A percentile compares a stretch with the other conserved stretches of the same genome.
These are phyloP conservation scores for Prunus mongolica DNA, from an alignment of 306 rosid species.

Conservation along the genomic window DNA sequence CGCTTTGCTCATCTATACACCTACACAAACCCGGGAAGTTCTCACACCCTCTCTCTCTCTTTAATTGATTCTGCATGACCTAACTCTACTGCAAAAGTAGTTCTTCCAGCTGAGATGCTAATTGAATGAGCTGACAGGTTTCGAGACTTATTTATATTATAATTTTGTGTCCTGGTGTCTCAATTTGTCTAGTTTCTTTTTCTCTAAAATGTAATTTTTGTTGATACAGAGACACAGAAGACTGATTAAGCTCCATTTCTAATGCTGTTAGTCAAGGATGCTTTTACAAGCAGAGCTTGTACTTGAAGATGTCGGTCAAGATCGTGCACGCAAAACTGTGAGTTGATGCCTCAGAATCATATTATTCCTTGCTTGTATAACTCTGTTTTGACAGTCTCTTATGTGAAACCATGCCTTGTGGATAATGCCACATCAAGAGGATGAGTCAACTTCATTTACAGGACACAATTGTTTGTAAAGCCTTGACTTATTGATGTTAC, in stretches of 20 bases:
- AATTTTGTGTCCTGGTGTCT: background rate
- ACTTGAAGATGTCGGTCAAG: conserved; percentile 97
- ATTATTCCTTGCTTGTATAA: background rate
- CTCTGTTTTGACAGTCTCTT: background rate
- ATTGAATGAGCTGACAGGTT: background rate
- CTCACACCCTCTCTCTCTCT: too few species aligned
- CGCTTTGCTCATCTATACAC: too few species aligned
- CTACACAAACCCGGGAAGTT: too few species aligned
- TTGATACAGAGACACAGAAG: background rate
- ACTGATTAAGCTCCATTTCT: background rate
- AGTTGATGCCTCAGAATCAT: conserved; percentile 25
- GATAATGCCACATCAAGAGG: background rate
- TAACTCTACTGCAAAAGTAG: background rate
- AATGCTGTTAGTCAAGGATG: conserved; percentile 67
- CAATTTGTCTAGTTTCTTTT: background rate
- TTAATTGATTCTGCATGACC: too few species aligned
- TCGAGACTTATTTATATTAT: background rate
- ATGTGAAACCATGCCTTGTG: background rate
- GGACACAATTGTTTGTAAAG: background rate
- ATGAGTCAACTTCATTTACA: background rate
- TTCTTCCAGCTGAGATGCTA: background rate
- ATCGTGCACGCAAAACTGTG: conserved; percentile 95
- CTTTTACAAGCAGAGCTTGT: conserved; percentile 87
- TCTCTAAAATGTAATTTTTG: background rate
- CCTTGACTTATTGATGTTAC: background rate